Base-by-base conservation (phyloP, 2,329 filamentous ascomycete species). In the Colletotrichum chlorophyti region DNA sequence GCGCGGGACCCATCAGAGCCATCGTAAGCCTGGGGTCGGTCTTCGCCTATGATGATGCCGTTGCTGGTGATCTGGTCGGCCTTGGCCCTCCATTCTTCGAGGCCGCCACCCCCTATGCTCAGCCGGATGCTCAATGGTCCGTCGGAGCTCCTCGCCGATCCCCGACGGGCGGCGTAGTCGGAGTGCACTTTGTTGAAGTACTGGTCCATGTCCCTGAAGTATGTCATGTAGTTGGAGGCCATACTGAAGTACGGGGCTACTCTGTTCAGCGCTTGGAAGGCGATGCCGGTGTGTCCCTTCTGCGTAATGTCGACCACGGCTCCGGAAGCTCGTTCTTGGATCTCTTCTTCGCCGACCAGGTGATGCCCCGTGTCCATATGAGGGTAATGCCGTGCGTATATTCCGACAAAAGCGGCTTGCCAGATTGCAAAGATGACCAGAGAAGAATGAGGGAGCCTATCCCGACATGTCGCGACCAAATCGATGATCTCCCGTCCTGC, bases 381-480 rank as follows among this genome's bases (percentile, higher is more conserved):
- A 0, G 86, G 86, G 54, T 91, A 91, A 65, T 87, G 83, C 40
- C 80, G 77, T 10, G 84, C 84, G 68, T 91, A 91, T 3, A 90
- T 78, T 29, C 86, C 85, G 14, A 85, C 79, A 65, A 90, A 88
- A 0, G 84, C 83, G 1, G 88, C 86, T 10, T 83, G 84, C 78
- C 87, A 91, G 34, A 89, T 78, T 3, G 87, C 83, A 66, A 90
- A 91, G 4, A 85, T 80, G 4, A 88, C 81, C 29, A 90, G 80
- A 0, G 88, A 86, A 1, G 89, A 91, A 69, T 91, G 84, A 1
- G 87, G 84, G 2, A 90, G 74, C 53, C 83, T 83, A 52, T 83
- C 80, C 51, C 83, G 79, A 65, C 85, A 88, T 4, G 86, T 83
- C 12, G 83, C 79, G 14, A 89, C 81, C 24, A 92, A 74, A 51